Evolutionary conservation across 2,329 filamentous ascomycete species (phyloP).

Genomic region (Achaetomium macrosporum): DNA sequence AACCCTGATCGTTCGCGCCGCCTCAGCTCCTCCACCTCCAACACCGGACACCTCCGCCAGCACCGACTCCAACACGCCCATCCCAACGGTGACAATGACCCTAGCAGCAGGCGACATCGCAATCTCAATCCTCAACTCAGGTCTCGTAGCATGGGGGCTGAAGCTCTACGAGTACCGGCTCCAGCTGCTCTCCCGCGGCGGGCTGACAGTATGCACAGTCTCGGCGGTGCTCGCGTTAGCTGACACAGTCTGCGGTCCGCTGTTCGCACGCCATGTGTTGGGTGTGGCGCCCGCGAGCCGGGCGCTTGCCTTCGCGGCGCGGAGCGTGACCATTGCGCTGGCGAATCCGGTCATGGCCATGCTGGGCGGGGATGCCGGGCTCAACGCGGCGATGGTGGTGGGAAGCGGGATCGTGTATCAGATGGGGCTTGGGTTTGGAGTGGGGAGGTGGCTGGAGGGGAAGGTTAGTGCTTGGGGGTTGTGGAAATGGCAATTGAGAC

Average conservation of each 20-base stretch:
- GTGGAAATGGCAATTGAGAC: not conserved
- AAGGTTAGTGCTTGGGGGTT: not conserved
- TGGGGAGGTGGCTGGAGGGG: conserved; percentile 23
- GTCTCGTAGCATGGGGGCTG: conserved; percentile 48
- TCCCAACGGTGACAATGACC: not conserved
- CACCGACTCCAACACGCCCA: not conserved
- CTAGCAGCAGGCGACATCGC: conserved; percentile 45
- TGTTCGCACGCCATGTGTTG: conserved; percentile 32
- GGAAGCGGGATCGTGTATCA: conserved; percentile 43
- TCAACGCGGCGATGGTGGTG: conserved; percentile 47
- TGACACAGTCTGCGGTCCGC: conserved; percentile 40
- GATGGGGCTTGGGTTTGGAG: conserved; percentile 30
- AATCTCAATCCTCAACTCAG: conserved; percentile 43
- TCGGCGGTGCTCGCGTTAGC: conserved; percentile 34
- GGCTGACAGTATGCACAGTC: conserved; percentile 35
- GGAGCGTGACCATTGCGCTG: conserved; percentile 46
- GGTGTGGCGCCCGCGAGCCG: conserved; percentile 29
- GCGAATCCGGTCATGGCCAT: conserved; percentile 42
- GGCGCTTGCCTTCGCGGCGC: conserved; percentile 43
- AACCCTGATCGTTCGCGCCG: conserved; percentile 19
- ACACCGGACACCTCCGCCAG: not conserved
- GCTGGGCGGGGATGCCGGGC: conserved; percentile 40
- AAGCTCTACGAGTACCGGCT: conserved; percentile 47
- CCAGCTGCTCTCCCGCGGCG: conserved; percentile 40
- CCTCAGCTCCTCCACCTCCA: not conserved